Evolutionary conservation across 495 filamentous ascomycete genomes (phyloP), one percentile per base, ranked within the genome.

Genomic region (Usnea hakonensis): DNA sequence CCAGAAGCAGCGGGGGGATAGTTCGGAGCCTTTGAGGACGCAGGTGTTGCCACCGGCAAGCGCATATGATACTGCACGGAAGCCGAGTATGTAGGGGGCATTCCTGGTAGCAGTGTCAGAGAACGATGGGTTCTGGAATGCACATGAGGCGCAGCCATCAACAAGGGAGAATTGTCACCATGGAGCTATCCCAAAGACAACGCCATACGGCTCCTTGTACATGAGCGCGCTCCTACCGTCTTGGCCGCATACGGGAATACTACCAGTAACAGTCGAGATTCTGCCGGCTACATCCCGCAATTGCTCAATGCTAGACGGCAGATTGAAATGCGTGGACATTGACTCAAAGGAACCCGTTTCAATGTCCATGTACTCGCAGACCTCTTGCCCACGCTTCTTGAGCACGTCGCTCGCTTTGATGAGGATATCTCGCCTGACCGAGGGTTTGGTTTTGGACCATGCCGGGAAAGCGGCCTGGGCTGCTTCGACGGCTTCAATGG

Each of bases 41-140:
- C 80, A 80, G 2, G 89, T 90, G 68, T 90, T 90, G 30, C 92
- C 92, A 2, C 85, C 86, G 14, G 90, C 91, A 43, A 96, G 78
- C n/a, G 92, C 87, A 67, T 81, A 88, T 37, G 85, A 75, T 23
- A 91, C 72, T 2, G 90, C 78, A 65, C 90, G 84, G 21, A 86
- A 72, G 40, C 83, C 83, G 17, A 90, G 75, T 36, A 79, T 78
- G 64, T 85, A 87, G 44, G 90, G 84, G 2, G 77, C 73, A 38
- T 62, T 62, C 55, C 17, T 43, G 55, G 37, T 46, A 23, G 5
- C 32, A 41, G 26, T 9, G 0, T 50, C 2, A 32, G 6, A 11
- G 3, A 32, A 1, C 19, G 7, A 2, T 26, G 5, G 14, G 2
- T 0, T 32, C 32, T 0, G 26, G 3, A 5, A 17, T 4, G 7